Conservation (phyloP, 2,329 filamentous ascomycete genomes). For the Biscogniauxia mediterranea region DNA sequence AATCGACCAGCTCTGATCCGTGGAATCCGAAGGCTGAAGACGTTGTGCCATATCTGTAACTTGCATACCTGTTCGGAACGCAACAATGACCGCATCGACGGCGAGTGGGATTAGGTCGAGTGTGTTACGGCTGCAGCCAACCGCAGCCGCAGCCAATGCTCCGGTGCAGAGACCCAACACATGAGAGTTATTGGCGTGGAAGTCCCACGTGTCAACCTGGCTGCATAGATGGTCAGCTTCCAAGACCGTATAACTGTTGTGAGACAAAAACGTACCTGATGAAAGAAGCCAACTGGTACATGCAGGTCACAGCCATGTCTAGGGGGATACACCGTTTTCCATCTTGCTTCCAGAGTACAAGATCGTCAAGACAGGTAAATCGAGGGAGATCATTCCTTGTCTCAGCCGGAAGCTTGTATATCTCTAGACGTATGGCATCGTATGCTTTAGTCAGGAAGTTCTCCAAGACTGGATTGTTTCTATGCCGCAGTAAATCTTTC, state of each 20-base stretch:
- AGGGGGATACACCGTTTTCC: slow-evolving; percentile 18
- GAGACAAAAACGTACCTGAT: slow-evolving; percentile 13
- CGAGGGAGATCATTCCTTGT: slow-evolving; percentile 18
- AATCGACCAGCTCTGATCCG: slow-evolving; percentile 20
- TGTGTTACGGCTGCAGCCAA: slow-evolving; percentile 27
- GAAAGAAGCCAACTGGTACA: slow-evolving; percentile 20
- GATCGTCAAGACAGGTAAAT: slow-evolving; percentile 21
- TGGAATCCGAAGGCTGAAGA: slow-evolving; percentile 6
- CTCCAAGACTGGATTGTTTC: slow-evolving; percentile 15
- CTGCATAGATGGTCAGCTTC: slow-evolving; percentile 1
- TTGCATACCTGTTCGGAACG: slow-evolving; percentile 31
- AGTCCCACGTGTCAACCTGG: slow-evolving; percentile 14
- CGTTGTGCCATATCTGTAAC: slow-evolving; percentile 16
- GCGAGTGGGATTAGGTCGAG: slow-evolving; percentile 31
- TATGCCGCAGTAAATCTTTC: slow-evolving; percentile 11
- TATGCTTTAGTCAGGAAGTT: slow-evolving; percentile 17
- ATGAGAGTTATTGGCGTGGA: slow-evolving; percentile 7
- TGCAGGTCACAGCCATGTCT: slow-evolving; percentile 23
- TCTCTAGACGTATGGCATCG: slow-evolving; percentile 15
- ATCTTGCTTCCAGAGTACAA: slow-evolving; percentile 19
- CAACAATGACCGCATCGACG: slow-evolving; percentile 29
- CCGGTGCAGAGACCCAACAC: slow-evolving; percentile 32
- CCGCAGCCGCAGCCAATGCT: slow-evolving; percentile 31
- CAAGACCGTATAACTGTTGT: not conserved
- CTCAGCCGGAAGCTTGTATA: slow-evolving; percentile 15